phyloP scores from a whole-genome alignment of 2,329 filamentous ascomycete genomes.

The Exophiala alcalophila region DNA sequence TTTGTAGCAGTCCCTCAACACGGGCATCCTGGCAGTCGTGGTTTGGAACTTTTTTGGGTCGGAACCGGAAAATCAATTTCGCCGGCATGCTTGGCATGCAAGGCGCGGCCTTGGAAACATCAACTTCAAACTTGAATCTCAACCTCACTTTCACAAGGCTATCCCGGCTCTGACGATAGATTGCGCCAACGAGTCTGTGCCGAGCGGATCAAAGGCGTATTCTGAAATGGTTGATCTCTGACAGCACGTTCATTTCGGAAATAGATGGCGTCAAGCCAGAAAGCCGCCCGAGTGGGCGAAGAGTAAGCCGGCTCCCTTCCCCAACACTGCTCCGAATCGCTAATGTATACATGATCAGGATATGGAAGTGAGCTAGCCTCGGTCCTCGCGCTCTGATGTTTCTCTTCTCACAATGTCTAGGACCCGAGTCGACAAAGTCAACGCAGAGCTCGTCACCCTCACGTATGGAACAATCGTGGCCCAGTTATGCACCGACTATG shows the following conservation, averaged over 20 bases:
- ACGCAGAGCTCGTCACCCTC: constrained; percentile 92
- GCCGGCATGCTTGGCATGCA: constrained; percentile 5
- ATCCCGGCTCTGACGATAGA: background rate
- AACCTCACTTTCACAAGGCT: no score
- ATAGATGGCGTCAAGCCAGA: constrained; percentile 44
- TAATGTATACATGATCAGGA: no score
- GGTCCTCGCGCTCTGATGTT: no score
- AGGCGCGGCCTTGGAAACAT: background rate
- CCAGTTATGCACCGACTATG: constrained; percentile 94
- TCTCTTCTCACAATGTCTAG: constrained; percentile 49
- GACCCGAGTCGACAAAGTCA: constrained; percentile 94
- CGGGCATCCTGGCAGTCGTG: constrained; percentile 17
- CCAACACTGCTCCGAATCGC: constrained; percentile 32
- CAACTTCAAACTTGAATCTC: background rate
- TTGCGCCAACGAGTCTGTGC: no score
- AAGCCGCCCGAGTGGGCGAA: constrained; percentile 69
- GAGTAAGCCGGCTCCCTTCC: constrained; percentile 55
- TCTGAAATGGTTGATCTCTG: constrained; percentile 11
- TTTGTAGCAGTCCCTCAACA: constrained; percentile 23
- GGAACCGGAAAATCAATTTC: constrained; percentile 6
- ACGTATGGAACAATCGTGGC: constrained; percentile 98
- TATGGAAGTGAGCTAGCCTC: constrained; percentile 78
- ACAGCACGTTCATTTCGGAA: background rate
- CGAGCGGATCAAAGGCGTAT: background rate
- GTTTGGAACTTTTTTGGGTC: constrained; percentile 17